phyloP scores from a whole-genome alignment of 2,329 filamentous ascomycete species.

The Grosmannia clavigera region DNA sequence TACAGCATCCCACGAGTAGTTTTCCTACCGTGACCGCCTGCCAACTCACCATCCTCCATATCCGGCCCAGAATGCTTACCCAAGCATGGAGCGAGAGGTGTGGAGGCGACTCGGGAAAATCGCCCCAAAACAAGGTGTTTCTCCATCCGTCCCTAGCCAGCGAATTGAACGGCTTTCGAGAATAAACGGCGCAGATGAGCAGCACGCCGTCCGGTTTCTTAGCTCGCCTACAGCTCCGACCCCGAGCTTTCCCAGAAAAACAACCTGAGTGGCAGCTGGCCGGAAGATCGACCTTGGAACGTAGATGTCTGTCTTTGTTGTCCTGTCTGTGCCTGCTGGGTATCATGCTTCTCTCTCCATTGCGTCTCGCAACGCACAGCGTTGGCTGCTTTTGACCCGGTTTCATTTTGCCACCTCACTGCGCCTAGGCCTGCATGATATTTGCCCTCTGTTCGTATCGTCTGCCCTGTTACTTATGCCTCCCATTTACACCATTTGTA shows the following conservation, averaged over 20 bases:
- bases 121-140: background rate
- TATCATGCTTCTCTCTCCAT: constrained; percentile 6
- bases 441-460: constrained; percentile 6
- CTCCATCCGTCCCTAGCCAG: background rate
- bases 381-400: constrained; percentile 14
- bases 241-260: background rate
- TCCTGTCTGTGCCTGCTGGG: background rate
- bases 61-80: background rate
- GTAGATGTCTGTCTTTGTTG: background rate
- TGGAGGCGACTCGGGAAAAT: background rate
- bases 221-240: background rate
- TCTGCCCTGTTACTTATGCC: constrained; percentile 1
- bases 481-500: background rate
- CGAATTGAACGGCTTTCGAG: constrained; percentile 1
- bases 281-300: background rate
- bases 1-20: background rate
- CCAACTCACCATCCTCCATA: background rate
- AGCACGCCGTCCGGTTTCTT: background rate
- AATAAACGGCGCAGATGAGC: constrained; percentile 1
- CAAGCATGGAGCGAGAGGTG: background rate
- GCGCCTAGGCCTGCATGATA: constrained; percentile 27
- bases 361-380: constrained; percentile 20
- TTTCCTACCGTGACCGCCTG: background rate
- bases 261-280: background rate
- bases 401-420: constrained; percentile 33